Conservation (phyloP, 2,329 filamentous ascomycete species). For the Didymella pomorum region DNA sequence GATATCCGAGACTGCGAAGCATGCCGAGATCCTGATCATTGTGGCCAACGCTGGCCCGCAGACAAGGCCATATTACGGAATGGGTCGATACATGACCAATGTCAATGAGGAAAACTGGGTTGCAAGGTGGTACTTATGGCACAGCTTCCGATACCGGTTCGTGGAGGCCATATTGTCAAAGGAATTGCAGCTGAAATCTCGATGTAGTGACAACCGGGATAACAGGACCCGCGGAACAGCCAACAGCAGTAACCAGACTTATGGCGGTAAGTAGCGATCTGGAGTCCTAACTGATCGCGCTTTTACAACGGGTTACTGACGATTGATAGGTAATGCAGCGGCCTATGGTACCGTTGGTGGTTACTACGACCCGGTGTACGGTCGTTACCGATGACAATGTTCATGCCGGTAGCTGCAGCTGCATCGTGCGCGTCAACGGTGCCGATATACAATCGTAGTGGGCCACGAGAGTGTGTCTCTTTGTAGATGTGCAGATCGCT, state of each 20-base stretch:
- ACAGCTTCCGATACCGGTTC: slow-evolving; percentile 57
- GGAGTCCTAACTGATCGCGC: not conserved
- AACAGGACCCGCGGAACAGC: slow-evolving; percentile 20
- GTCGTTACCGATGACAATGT: slow-evolving; percentile 26
- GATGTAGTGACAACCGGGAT: slow-evolving; percentile 46
- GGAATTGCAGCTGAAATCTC: not conserved
- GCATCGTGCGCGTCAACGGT: not conserved
- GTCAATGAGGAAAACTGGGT: slow-evolving; percentile 59
- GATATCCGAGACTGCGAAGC: slow-evolving; percentile 58
- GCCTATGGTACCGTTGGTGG: slow-evolving; percentile 10
- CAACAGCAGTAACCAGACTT: slow-evolving; percentile 7
- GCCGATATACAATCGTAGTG: not conserved
- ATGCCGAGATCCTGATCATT: slow-evolving; percentile 55
- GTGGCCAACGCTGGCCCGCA: slow-evolving; percentile 51
- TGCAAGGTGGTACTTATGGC: slow-evolving; percentile 61
- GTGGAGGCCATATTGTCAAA: not conserved
- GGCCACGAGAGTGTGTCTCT: slow-evolving; percentile 9
- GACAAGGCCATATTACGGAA: slow-evolving; percentile 53
- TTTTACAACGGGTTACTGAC: slow-evolving; percentile 1
- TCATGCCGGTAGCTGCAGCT: not conserved
- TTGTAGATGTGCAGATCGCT: slow-evolving; percentile 33
- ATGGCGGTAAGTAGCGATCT: slow-evolving; percentile 6
- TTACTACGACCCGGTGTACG: slow-evolving; percentile 39
- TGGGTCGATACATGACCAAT: slow-evolving; percentile 52
- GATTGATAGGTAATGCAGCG: slow-evolving; percentile 10